Percentiles rank a stretch among this genome's conserved stretches.
Conservation (phyloP, 257 asterid genomes). For the Forsythia suspensa region DNA sequence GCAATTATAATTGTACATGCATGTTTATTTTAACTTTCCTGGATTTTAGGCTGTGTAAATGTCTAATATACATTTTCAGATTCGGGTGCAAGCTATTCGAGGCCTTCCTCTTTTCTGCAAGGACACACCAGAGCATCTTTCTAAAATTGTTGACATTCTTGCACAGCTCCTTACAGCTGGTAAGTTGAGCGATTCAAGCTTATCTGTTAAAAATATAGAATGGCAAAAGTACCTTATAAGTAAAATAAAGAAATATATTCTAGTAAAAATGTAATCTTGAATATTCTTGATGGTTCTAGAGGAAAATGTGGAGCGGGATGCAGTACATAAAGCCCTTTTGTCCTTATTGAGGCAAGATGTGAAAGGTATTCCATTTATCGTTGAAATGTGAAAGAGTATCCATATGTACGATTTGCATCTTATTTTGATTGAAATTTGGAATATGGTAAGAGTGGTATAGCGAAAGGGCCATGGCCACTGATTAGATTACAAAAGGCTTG, state of each 20-base stretch:
- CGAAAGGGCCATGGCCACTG: neutral
- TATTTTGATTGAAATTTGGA: neutral
- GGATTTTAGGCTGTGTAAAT: constrained; percentile 15
- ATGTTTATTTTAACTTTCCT: constrained; percentile 6
- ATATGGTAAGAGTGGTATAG: neutral
- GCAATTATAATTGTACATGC: neutral
- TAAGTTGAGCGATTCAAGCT: constrained; percentile 30
- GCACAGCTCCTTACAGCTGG: constrained; percentile 97
- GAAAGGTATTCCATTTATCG: constrained; percentile 49
- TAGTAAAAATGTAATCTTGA: constrained; percentile 14
- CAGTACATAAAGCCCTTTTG: constrained; percentile 86
- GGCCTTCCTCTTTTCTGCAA: constrained; percentile 98
- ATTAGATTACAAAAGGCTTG: neutral
- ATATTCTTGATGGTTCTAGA: constrained; percentile 39
- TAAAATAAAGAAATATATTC: neutral
- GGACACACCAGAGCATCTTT: constrained; percentile 94
- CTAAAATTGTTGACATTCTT: constrained; percentile 90
- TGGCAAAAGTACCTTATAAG: constrained; percentile 6
- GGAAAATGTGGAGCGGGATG: constrained; percentile 98
- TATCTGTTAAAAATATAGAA: constrained; percentile 7
- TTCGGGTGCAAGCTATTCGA: constrained; percentile 93
- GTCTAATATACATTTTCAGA: constrained; percentile 37
- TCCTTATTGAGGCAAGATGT: constrained; percentile 92
- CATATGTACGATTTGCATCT: constrained; percentile 17
- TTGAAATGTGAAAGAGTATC: constrained; percentile 15